Base-by-base conservation (phyloP, 495 filamentous ascomycete genomes). In the Podospora comata region DNA sequence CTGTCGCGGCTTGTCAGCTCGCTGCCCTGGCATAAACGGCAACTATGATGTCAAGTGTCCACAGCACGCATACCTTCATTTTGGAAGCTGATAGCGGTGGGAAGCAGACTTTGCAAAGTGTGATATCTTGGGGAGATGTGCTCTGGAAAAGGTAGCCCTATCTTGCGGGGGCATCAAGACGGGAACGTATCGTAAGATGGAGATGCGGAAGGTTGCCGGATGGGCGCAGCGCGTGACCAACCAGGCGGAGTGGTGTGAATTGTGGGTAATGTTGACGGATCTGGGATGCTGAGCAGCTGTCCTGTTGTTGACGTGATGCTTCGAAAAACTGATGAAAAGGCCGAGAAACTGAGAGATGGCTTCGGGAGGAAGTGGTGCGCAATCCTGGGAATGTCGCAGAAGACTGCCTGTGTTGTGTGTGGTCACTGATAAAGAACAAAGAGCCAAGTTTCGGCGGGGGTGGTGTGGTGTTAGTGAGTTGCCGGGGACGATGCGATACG, bases 1-100 rank as follows among this genome's bases (percentile, higher is more conserved):
- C 96, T 97, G 55, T 56, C 20, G 32, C n/a, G 26, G 55, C 6
- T 48, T 15, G 67, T 74, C 59, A 74, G 68, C 39, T 48, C 19
- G 34, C 6, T 9, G 59, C 3, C 16, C 27, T 16, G 23, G 34
- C 26, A 23, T 5, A 26, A 13, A 0, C 4, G n/a, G 27, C 26
- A 26, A 19, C 2, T 19, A 23, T 19, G 55, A 58, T 23, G 54
- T 16, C 13, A 60, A 7, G 58, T 16, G 6, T 27, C 13, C 48
- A 13, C 4, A 13, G 23, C 7, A 20, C n/a, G 55, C 55, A 58
- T 58, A 58, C 55, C 55, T 81, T 81, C 79, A 81, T 81, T 66
- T 76, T 80, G 72, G n/a, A 34, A 19, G 20, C 65, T 64, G 48
- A 44, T n/a, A 13, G 67, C 64, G 62, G 27, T 44, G 57, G 30